Base-by-base conservation (phyloP, 345 rosid genomes). In the Lepidium sativum region DNA sequence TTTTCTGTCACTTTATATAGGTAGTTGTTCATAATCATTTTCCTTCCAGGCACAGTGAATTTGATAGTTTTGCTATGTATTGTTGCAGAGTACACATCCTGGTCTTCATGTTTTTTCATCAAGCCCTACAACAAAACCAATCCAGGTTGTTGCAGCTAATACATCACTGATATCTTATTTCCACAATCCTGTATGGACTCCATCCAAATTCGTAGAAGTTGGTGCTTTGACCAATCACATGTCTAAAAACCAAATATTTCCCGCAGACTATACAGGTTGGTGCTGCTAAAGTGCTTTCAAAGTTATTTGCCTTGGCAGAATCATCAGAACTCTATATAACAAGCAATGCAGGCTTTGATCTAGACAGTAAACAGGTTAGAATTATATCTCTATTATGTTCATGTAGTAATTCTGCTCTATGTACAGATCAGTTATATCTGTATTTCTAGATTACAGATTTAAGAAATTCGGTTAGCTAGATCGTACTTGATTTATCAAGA, bases 361-460 rank as follows among this genome's bases (percentile, higher is more conserved):
- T 82, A 54, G 95, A 84, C 66, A 82, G 85, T 64, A 68, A 83
- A 59, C 91, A 85, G 92, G 97, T 90, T 81, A 68, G n/a, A n/a
- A n/a, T 47, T 51, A 63, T 45, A 54, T 61, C 27, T 72, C 55
- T 52, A 42, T 37, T 42, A 44, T 45, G 44, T 45, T 29, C 59
- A 23, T 40, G 4, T 51, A 7, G 42, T 65, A 54, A 38, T 53
- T 59, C 59, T 60, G 44, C 47, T 62, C 35, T 54, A 65, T 67
- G 37, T 68, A 60, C 71, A 31, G 60, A 61, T 51, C 76, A 74
- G 43, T 67, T 43, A 27, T 56, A 18, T 45, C 41, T 74, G 63
- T 71, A 38, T 43, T 25, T 67, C 58, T 77, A 86, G 95, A 84
- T 85, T 54, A 39, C 85, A 80, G 85, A 82, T 63, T 68, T 89